Evolutionary conservation across 1,139 yeast species (phyloP).

Genomic region (Eremothecium coryli): DNA sequence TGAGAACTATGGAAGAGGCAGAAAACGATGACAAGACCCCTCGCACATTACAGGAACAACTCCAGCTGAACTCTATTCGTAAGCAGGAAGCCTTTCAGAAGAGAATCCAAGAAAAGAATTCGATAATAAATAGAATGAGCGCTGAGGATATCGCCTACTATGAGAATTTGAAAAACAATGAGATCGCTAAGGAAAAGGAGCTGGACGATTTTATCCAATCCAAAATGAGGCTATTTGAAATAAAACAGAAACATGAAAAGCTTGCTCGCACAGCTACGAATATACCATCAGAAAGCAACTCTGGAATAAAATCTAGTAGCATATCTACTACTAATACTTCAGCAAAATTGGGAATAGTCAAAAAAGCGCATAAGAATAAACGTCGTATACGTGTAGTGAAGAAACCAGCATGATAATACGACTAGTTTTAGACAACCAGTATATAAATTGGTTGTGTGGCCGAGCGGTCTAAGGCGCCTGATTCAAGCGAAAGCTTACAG

Average conservation of each 20-base stretch:
- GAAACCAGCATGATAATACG: constrained; percentile 1
- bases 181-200: neutral
- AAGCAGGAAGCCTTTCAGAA: constrained; percentile 4
- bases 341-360: neutral
- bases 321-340: neutral
- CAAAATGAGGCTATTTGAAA: constrained; percentile 1
- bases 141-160: neutral
- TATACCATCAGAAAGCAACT: too few species aligned
- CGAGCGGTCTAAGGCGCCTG: constrained; percentile 24
- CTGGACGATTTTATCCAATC: neutral
- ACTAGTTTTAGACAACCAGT: too few species aligned
- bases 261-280: neutral
- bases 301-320: too few species aligned
- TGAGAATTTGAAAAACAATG: neutral
- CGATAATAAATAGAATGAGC: constrained; percentile 3
- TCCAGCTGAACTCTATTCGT: constrained; percentile 1
- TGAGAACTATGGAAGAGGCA: too few species aligned
- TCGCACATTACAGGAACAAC: constrained; percentile 3
- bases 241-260: constrained; percentile 1
- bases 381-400: neutral
- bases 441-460: constrained; percentile 14
- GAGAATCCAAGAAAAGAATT: neutral
- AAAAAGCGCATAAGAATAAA: neutral
- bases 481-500: constrained; percentile 14
- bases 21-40: too few species aligned